Evolutionary conservation across 371 early-diverging fungal species (phyloP).

Genomic region (Enterocytospora artemiae): DNA sequence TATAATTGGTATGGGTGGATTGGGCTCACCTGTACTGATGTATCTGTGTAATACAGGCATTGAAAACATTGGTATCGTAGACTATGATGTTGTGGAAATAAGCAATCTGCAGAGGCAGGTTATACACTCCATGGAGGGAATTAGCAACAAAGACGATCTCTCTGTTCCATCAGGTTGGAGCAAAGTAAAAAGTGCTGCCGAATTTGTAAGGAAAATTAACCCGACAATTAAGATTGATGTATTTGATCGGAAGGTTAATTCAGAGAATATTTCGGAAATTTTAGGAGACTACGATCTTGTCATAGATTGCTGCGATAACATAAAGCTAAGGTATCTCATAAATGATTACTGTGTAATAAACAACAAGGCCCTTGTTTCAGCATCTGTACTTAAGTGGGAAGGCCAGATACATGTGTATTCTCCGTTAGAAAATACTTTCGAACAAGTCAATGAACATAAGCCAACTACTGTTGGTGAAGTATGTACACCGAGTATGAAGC

Average conservation of each 20-base stretch:
- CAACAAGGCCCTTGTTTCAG: slow-evolving; percentile 75
- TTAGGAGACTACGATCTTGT: slow-evolving; percentile 72
- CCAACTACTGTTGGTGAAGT: slow-evolving; percentile 60
- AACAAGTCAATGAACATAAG: slow-evolving; percentile 7
- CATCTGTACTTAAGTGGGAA: slow-evolving; percentile 79
- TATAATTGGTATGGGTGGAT: slow-evolving; percentile 87
- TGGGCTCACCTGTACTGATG: slow-evolving; percentile 76
- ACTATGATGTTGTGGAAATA: slow-evolving; percentile 79
- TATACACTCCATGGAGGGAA: slow-evolving; percentile 68
- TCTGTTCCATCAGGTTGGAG: too few relatives aligned
- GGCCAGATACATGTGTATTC: slow-evolving; percentile 68
- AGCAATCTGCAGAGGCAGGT: slow-evolving; percentile 90
- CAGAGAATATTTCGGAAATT: slow-evolving; percentile 22
- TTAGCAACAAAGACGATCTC: too few relatives aligned
- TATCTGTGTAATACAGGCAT: slow-evolving; percentile 84
- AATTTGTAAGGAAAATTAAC: slow-evolving; percentile 54
- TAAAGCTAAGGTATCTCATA: slow-evolving; percentile 81
- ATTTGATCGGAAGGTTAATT: slow-evolving; percentile 22
- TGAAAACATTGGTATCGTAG: slow-evolving; percentile 77
- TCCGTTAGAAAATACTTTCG: too few relatives aligned
- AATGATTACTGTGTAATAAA: slow-evolving; percentile 78
- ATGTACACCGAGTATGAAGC: too few relatives aligned
- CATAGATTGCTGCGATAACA: slow-evolving; percentile 86
- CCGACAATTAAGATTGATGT: slow-evolving; percentile 14
- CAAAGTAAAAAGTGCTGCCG: slow-evolving; percentile 71